These are phyloP conservation scores for Metarhizium rileyi DNA, from an alignment of 2,329 filamentous ascomycete genomes.

Conservation along the genomic window DNA sequence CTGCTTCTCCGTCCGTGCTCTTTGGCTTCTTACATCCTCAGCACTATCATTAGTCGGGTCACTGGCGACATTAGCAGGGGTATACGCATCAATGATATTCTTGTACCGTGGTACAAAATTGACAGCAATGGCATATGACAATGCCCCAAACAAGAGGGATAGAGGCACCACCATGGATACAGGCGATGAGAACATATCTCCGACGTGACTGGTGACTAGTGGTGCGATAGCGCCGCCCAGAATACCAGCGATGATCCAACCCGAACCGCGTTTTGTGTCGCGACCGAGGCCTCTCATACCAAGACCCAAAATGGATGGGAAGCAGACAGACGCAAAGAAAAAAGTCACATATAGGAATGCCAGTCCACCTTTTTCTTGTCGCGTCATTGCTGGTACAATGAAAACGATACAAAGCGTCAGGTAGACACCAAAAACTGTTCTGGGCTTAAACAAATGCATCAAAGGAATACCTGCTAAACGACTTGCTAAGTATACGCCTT, in stretches of 20 bases:
- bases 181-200: conserved; percentile 32
- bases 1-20: background rate
- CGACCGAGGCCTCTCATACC: conserved; percentile 66
- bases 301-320: conserved; percentile 71
- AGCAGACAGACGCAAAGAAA: conserved; percentile 74
- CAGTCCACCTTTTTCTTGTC: conserved; percentile 36
- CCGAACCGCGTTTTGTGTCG: conserved; percentile 70
- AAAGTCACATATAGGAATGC: conserved; percentile 59
- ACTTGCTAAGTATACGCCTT: conserved; percentile 62
- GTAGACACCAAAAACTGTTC: conserved; percentile 58
- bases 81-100: conserved; percentile 50
- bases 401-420: conserved; percentile 57
- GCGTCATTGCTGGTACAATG: conserved; percentile 36
- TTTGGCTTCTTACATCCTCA: background rate
- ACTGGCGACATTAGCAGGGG: conserved; percentile 32
- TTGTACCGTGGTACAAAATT: conserved; percentile 60
- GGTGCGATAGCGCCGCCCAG: conserved; percentile 66
- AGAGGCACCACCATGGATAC: conserved; percentile 59
- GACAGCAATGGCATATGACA: conserved; percentile 47
- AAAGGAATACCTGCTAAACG: conserved; percentile 57
- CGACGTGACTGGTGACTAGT: conserved; percentile 56
- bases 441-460: conserved; percentile 58
- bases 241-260: conserved; percentile 59
- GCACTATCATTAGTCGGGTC: background rate
- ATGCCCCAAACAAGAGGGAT: conserved; percentile 45